phyloP scores from a whole-genome alignment of 352 stramenopile genomes.

The Globisporangium takayamanum region DNA sequence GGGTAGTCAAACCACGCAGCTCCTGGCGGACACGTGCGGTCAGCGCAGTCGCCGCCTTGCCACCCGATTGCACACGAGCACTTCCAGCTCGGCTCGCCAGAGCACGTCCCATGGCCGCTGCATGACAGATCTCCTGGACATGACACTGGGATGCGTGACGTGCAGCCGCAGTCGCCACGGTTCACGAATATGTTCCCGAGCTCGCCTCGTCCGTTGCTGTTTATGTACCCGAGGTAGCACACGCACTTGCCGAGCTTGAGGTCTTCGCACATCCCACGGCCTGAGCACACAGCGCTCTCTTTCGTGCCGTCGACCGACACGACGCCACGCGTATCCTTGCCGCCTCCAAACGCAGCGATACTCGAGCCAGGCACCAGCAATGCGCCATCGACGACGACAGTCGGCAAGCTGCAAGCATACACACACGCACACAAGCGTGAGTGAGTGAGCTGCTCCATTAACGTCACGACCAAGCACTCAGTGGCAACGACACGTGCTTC shows the following conservation, averaged over 20 bases:
- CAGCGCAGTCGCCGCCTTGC: conserved; percentile 69
- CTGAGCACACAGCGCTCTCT: conserved; percentile 61
- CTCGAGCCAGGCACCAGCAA: conserved; percentile 26
- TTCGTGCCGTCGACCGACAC: conserved; percentile 53
- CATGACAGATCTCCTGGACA: conserved; percentile 67
- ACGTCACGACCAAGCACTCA: background rate
- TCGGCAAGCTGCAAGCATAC: conserved; percentile 36
- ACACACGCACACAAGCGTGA: conserved; percentile 9
- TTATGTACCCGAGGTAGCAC: conserved; percentile 59
- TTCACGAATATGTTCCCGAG: conserved; percentile 38
- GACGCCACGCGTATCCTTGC: conserved; percentile 21
- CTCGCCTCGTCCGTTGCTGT: conserved; percentile 53
- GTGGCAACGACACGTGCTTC: conserved; percentile 35
- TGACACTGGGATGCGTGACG: conserved; percentile 45
- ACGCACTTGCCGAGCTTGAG: conserved; percentile 47
- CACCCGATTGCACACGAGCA: conserved; percentile 73
- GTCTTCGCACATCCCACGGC: conserved; percentile 56
- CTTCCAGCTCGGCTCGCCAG: conserved; percentile 34
- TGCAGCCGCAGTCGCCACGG: conserved; percentile 56
- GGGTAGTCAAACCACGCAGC: conserved; percentile 70
- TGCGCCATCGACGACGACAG: conserved; percentile 33
- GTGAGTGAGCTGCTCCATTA: background rate
- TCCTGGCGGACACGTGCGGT: conserved; percentile 47
- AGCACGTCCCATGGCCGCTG: conserved; percentile 77
- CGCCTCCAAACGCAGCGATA: conserved; percentile 19